Percentiles rank a stretch among this genome's conserved stretches.
phyloP scores from a whole-genome alignment of 345 rosid genomes.

The Physaria fendleri region DNA sequence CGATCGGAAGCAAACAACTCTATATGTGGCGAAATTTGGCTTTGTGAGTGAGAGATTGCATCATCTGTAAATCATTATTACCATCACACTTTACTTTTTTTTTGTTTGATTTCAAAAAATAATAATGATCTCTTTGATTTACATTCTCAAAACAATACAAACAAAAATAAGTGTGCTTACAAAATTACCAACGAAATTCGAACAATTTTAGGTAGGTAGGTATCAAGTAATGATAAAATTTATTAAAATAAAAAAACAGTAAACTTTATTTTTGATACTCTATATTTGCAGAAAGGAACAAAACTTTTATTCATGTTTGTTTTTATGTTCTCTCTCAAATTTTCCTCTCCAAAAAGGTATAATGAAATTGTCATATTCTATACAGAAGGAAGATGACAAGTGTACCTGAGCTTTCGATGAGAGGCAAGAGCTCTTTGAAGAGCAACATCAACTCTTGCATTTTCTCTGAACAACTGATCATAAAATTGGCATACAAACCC shows the following conservation, averaged over 20 bases:
- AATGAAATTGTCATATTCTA: background rate
- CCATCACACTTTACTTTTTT: background rate
- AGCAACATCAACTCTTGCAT: slow-evolving; percentile 61
- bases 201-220: no score
- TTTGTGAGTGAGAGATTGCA: background rate
- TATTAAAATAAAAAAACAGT: no score
- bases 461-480: slow-evolving; percentile 62
- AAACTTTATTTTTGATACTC: background rate
- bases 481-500: slow-evolving; percentile 66
- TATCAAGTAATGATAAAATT: no score
- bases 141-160: background rate
- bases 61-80: background rate
- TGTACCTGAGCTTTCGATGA: slow-evolving; percentile 60
- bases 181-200: background rate
- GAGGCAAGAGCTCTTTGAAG: slow-evolving; percentile 63
- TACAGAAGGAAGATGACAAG: slow-evolving; percentile 70
- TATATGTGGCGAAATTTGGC: slow-evolving; percentile 19
- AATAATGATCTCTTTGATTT: background rate
- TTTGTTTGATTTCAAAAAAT: background rate
- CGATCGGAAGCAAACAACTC: slow-evolving; percentile 8
- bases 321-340: background rate
- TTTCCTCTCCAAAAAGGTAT: slow-evolving; percentile 20
- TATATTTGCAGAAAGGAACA: slow-evolving; percentile 19
- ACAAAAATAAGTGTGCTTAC: background rate
- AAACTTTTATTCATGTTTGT: background rate